phyloP scores from a whole-genome alignment of 2,329 filamentous ascomycete species.

The Westerdykella aurantiaca region DNA sequence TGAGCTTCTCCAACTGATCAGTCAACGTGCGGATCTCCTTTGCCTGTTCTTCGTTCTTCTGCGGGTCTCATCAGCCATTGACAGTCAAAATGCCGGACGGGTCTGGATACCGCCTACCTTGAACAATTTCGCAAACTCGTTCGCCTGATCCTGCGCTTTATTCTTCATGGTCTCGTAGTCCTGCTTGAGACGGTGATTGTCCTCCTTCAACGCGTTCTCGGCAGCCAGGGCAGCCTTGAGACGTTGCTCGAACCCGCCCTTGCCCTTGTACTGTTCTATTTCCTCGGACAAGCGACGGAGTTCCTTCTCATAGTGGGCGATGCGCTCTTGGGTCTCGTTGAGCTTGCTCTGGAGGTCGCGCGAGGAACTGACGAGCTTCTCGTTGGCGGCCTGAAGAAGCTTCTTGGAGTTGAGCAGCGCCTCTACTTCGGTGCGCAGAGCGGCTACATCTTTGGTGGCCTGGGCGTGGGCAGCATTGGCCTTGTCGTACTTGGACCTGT shows the following conservation, averaged over 20 bases:
- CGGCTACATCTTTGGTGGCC: conserved; percentile 12
- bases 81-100: neutral
- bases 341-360: conserved; percentile 11
- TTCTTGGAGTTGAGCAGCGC: neutral
- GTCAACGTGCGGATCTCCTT: conserved; percentile 6
- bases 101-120: too few species aligned
- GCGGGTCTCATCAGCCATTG: neutral
- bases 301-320: conserved; percentile 13
- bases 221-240: conserved; percentile 10
- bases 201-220: conserved; percentile 11
- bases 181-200: too few species aligned
- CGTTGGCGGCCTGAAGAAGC: neutral
- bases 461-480: conserved; percentile 2
- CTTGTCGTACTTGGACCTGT: conserved; percentile 3
- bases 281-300: conserved; percentile 12
- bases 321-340: conserved; percentile 12
- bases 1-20: neutral
- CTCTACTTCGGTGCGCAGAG: too few species aligned
- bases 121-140: conserved; percentile 17
- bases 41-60: conserved; percentile 1
- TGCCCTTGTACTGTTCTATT: conserved; percentile 16
- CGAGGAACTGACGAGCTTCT: neutral
- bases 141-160: conserved; percentile 18
- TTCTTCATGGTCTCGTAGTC: too few species aligned
- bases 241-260: conserved; percentile 12